Base-by-base conservation (phyloP, 371 early-diverging fungal genomes). In the Batkoa obscura region DNA sequence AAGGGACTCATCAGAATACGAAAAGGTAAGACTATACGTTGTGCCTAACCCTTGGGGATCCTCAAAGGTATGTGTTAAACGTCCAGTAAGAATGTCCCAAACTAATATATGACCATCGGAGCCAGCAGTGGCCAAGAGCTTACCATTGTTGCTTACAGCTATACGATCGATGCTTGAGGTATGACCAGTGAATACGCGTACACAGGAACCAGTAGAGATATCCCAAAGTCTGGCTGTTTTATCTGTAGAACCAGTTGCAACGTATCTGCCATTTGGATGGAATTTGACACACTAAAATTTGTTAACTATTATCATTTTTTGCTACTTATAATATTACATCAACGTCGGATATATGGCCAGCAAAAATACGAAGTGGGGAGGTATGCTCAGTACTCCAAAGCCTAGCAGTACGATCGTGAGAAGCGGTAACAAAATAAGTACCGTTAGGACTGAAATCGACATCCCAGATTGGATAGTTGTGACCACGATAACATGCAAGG, bases 381-480 rank as follows among this genome's bases (percentile, higher is more conserved):
- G 86, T 80, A 62, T 88, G 92, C 64, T 94, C 98, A 52, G 89
- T 84, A 58, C 87, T 87, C 96, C 96, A 99, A 50, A 99, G 76
- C 50, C 97, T 72, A 12, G 94, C 91, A 1, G 97, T 98, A 62
- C 86, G 76, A 69, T 99, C 99, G 59, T 90, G 90, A 13, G 90
- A 87, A 0, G 94, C 97, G 0, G 91, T 92, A 3, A 92, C 98
- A 76, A 99, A 99, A 67, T 98, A 99, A 63, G 84, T 81, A 30
- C 94, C 94, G 59, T 81, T 76, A 1, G 88, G 87, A 1, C 89
- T 81, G 64, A 95, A 84, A 50, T 86, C 80, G 0, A 94, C 83
- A 63, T 86, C 87, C 98, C 99, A 99, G 2, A 99, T 76, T 10
- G 99, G 99, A 65, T 92, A 94, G 65, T 88, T 92, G 72, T 99